Evolutionary conservation across 257 asterid genomes (phyloP).

Genomic region (Gentiana macrophylla): DNA sequence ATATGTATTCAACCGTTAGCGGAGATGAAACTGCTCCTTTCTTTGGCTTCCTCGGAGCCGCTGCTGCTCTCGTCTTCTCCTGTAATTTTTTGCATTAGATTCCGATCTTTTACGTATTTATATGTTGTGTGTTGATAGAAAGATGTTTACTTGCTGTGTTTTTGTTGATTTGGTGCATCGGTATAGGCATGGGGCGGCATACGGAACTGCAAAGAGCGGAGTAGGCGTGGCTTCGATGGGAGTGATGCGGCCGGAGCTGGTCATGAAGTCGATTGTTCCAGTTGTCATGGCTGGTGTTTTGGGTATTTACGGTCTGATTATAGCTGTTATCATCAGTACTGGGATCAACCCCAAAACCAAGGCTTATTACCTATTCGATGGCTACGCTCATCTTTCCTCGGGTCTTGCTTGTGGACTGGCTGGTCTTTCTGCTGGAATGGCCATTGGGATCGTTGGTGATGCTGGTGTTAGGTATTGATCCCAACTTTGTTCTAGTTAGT

Average conservation of each 20-base stretch:
- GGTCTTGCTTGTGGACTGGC: slow-evolving; percentile 80
- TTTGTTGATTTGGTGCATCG: not conserved
- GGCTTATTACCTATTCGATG: slow-evolving; percentile 70
- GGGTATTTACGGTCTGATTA: slow-evolving; percentile 73
- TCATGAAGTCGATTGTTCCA: slow-evolving; percentile 79
- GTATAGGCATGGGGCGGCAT: slow-evolving; percentile 74
- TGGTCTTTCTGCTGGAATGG: slow-evolving; percentile 84
- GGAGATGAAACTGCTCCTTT: slow-evolving; percentile 35
- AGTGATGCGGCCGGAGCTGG: slow-evolving; percentile 83
- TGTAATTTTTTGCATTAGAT: slow-evolving; percentile 3
- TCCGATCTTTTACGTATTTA: not conserved
- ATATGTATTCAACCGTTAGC: slow-evolving; percentile 20
- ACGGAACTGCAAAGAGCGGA: slow-evolving; percentile 82
- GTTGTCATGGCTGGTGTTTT: slow-evolving; percentile 92
- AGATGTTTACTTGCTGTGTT: no score
- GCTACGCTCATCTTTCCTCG: slow-evolving; percentile 78
- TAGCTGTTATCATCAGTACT: slow-evolving; percentile 78
- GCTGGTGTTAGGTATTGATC: slow-evolving; percentile 71
- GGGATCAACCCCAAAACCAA: slow-evolving; percentile 81
- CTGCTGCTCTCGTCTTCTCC: slow-evolving; percentile 29
- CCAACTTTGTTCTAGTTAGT: no score
- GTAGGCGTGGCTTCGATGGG: slow-evolving; percentile 91
- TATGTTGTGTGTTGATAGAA: no score
- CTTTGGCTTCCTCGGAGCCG: slow-evolving; percentile 31
- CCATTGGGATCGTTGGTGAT: slow-evolving; percentile 84